Base-by-base conservation (phyloP, 2,329 filamentous ascomycete genomes). In the Penicillium sp. region DNA sequence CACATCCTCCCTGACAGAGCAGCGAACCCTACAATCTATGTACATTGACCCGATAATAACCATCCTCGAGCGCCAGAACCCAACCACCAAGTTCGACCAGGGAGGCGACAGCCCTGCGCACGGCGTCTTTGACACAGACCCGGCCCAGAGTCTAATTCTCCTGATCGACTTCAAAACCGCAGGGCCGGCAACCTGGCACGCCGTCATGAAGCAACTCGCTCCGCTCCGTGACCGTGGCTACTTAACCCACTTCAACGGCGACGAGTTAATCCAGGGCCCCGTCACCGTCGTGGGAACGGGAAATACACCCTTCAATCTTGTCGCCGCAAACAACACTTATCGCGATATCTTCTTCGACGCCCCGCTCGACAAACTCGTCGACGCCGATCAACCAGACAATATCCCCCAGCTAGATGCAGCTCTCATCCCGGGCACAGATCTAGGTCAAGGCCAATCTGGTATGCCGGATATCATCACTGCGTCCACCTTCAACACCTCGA, bases 281-380 rank as follows among this genome's bases (percentile, higher is more conserved):
- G 69, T 84, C 47, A 84, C 81, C 1, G 73, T 84, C 6, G 81
- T 84, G 13, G 81, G 78, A 41, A 82, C 82, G 0, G 82, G 82
- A 5, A 80, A 83, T 59, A 77, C 81, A 0, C 81, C 81, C 0
- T 83, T 77, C 63, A 74, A 81, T 43, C 68, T 78, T 37, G 66
- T 84, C 35, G 73, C 71, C 1, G 73, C 77, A 23, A 81, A 81
- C 65, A 61, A 72, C 7, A 78, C 77, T 1, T 79, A 82, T 65
- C 77, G 81, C 27, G 81, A 84, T 62, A 79, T 84, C 57, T 84
- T 84, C 73, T 83, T 82, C 68, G 82, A 84, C 62, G 81, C 82
- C 0, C 82, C 81, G 1, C 73, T 84, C 8, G 74, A 75, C 52
- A 66, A 75, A 45, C 60, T 78, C 38, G 63, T 70, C n/a, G 70